Percentiles rank a stretch among this genome's conserved stretches.
phyloP scores from a whole-genome alignment of 2,329 filamentous ascomycete genomes.

The Cladophialophora psammophila region DNA sequence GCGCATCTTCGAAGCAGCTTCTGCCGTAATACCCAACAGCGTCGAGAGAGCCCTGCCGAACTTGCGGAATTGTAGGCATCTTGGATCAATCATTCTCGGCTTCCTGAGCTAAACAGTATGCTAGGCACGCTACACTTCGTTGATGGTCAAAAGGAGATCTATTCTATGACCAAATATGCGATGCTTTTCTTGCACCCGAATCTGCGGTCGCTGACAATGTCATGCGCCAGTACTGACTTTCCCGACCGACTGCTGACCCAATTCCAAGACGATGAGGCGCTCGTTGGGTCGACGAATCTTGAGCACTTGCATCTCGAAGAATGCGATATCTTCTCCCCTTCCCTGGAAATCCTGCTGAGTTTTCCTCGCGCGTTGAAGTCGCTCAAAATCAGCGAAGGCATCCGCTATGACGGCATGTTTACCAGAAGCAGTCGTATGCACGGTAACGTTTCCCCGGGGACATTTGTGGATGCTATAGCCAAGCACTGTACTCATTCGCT shows the following conservation, averaged over 20 bases:
- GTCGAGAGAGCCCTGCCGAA: slow-evolving; percentile 34
- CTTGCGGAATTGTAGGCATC: slow-evolving; percentile 31
- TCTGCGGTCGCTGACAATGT: slow-evolving; percentile 39
- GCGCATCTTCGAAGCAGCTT: slow-evolving; percentile 38
- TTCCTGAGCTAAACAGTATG: neutral
- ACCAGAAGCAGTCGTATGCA: slow-evolving; percentile 38
- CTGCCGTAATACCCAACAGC: slow-evolving; percentile 31
- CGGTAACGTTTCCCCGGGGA: slow-evolving; percentile 37
- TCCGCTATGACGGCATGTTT: slow-evolving; percentile 39
- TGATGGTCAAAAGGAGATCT: slow-evolving; percentile 38
- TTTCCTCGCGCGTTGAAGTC: slow-evolving; percentile 39
- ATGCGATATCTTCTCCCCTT: slow-evolving; percentile 38
- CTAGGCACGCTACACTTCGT: slow-evolving; percentile 41
- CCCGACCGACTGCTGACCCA: slow-evolving; percentile 27
- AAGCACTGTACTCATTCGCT: slow-evolving; percentile 34
- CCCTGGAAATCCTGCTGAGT: slow-evolving; percentile 36
- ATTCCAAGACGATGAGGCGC: slow-evolving; percentile 31
- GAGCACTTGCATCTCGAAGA: slow-evolving; percentile 41
- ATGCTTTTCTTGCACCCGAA: slow-evolving; percentile 41
- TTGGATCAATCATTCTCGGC: neutral
- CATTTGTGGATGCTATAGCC: slow-evolving; percentile 36
- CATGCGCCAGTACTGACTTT: slow-evolving; percentile 41
- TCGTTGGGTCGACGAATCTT: slow-evolving; percentile 36
- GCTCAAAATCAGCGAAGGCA: slow-evolving; percentile 40
- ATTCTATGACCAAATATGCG: slow-evolving; percentile 40